Evolutionary conservation across 192 early-diverging fungal species (phyloP).

Genomic region (Backusella australiensis): DNA sequence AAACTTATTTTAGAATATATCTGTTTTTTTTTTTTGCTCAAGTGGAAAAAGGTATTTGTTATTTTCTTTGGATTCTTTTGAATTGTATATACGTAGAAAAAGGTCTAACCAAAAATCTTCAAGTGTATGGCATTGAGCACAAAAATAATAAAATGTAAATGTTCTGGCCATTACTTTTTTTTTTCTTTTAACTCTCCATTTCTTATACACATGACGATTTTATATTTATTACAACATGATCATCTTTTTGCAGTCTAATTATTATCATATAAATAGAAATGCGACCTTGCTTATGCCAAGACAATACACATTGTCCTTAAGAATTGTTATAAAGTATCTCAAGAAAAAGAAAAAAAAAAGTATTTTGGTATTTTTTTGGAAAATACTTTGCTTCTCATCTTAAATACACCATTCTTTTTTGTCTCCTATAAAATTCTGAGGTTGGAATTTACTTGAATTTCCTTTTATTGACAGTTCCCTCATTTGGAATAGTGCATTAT

Average conservation of each 20-base stretch:
- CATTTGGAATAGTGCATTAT: neutral
- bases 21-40: neutral
- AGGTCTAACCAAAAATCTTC: neutral
- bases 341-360: slow-evolving; percentile 22
- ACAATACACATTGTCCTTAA: neutral
- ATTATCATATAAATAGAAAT: neutral
- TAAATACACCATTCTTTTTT: neutral
- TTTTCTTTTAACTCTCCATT: neutral
- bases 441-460: neutral
- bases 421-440: neutral
- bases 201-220: neutral
- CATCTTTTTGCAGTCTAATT: neutral
- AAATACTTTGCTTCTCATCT: neutral
- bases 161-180: neutral
- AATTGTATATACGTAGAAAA: neutral
- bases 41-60: neutral
- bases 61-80: neutral
- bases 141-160: neutral
- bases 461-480: neutral
- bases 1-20: neutral
- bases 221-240: neutral
- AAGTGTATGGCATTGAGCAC: neutral
- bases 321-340: neutral
- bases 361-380: neutral
- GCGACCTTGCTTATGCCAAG: neutral